Conservation (phyloP, 345 rosid genomes). For the Punica granatum region DNA sequence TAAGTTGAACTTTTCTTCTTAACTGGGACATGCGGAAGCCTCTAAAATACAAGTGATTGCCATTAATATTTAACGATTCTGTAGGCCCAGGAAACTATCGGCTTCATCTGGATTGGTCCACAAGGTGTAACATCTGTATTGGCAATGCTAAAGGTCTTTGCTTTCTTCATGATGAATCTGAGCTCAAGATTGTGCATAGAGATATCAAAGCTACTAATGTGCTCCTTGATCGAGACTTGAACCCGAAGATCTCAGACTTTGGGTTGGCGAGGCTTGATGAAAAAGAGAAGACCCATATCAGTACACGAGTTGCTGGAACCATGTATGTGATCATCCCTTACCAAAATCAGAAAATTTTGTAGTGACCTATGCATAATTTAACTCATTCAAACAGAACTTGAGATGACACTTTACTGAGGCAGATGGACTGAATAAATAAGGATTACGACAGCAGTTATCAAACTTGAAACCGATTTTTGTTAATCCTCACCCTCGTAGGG, state of each 20-base stretch:
- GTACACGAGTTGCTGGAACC: conserved; percentile 59
- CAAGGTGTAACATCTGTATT: conserved; percentile 36
- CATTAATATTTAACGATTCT: too few relatives aligned
- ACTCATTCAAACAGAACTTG: too few relatives aligned
- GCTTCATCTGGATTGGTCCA: conserved; percentile 35
- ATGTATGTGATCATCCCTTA: conserved; percentile 27
- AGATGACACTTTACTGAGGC: too few relatives aligned
- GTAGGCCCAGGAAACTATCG: conserved; percentile 18
- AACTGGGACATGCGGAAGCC: too few relatives aligned
- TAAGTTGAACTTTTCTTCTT: conserved; percentile 14
- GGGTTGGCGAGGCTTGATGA: conserved; percentile 52
- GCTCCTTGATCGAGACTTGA: conserved; percentile 40
- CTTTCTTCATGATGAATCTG: conserved; percentile 55
- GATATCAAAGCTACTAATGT: conserved; percentile 59
- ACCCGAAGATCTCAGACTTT: conserved; percentile 59
- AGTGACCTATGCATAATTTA: too few relatives aligned
- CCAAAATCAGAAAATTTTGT: too few relatives aligned
- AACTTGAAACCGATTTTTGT: too few relatives aligned
- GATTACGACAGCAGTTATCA: too few relatives aligned
- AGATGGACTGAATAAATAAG: too few relatives aligned
- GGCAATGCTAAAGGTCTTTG: conserved; percentile 58
- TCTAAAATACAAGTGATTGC: too few relatives aligned
- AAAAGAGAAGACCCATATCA: conserved; percentile 43
- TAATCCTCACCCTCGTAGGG: too few relatives aligned
- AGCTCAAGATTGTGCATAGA: conserved; percentile 47